Base-by-base conservation (phyloP, 495 filamentous ascomycete genomes). In the Extremus antarcticus region DNA sequence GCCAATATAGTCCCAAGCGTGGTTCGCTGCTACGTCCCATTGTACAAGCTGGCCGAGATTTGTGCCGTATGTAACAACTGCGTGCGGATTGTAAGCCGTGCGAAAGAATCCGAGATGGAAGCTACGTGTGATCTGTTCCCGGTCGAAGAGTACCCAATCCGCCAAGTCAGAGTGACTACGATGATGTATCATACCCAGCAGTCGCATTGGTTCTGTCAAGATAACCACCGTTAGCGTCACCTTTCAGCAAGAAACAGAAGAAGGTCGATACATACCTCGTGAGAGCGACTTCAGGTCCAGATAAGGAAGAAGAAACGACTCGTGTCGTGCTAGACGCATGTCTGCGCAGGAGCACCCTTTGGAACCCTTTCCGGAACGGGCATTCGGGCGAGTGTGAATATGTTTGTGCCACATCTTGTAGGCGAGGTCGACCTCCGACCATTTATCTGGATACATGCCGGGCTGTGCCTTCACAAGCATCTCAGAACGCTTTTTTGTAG, bases 1-100 rank as follows among this genome's bases (percentile, higher is more conserved):
- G 1, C 53, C 53, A 21, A 56, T 50, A 2, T 48, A 23, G 13
- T 56, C 46, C 53, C 43, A 50, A 2, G 10, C 17, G 25, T 56
- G 53, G 3, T 43, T 45, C 4, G 2, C 45, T 2, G 40, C 25
- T 20, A 7, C 21, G 2, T 50, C 4, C 53, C 53, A 56, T 11
- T 21, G 25, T 2, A 39, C 45, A 13, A 56, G 35, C 11, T 38
- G 13, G 13, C 53, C 53, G 25, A 24, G 50, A 4, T 11, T 2
- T 11, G 49, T 23, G 24, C 39, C 43, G 15, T 50, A 25, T n/a
- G 25, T 25, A 10, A 56, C 46, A 8, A 56, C 53, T n/a, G 20
- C 25, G 21, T 50, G 46, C 3, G 46, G 46, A 19, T 39, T 50
- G 24, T 24, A 56, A 3, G 25, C 45, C 13, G 47, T n/a, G 8